Conservation (phyloP, 106 monocot species). For the Iris macrosiphon region DNA sequence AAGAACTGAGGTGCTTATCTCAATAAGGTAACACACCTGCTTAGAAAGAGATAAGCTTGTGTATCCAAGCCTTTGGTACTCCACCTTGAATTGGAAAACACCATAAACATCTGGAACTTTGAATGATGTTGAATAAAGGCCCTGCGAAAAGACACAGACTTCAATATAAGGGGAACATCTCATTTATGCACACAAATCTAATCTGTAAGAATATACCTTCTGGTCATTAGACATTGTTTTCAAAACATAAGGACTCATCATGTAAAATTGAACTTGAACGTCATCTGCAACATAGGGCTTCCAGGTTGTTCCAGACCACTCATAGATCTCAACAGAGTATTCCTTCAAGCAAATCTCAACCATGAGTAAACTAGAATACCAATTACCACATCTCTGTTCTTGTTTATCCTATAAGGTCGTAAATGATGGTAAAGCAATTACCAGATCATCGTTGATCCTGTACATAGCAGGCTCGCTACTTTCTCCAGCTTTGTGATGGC, state of each 20-base stretch:
- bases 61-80: constrained; percentile 91
- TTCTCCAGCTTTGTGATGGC: constrained; percentile 77
- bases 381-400: neutral
- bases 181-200: neutral
- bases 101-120: constrained; percentile 99
- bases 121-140: constrained; percentile 78
- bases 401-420: neutral
- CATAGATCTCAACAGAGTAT: constrained; percentile 89
- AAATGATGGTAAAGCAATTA: constrained; percentile 24
- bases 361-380: neutral
- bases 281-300: constrained; percentile 83
- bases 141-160: constrained; percentile 29
- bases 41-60: constrained; percentile 82
- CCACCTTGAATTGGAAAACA: constrained; percentile 97
- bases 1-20: neutral
- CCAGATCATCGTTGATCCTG: constrained; percentile 92
- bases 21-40: constrained; percentile 37
- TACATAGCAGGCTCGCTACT: constrained; percentile 72
- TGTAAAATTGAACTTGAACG: constrained; percentile 97
- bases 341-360: constrained; percentile 41
- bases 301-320: constrained; percentile 94
- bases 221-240: constrained; percentile 70
- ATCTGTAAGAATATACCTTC: constrained; percentile 39
- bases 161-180: neutral
- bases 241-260: constrained; percentile 98